Base-by-base conservation (phyloP, 140 eudicot species). In the Oenanthe javanica region DNA sequence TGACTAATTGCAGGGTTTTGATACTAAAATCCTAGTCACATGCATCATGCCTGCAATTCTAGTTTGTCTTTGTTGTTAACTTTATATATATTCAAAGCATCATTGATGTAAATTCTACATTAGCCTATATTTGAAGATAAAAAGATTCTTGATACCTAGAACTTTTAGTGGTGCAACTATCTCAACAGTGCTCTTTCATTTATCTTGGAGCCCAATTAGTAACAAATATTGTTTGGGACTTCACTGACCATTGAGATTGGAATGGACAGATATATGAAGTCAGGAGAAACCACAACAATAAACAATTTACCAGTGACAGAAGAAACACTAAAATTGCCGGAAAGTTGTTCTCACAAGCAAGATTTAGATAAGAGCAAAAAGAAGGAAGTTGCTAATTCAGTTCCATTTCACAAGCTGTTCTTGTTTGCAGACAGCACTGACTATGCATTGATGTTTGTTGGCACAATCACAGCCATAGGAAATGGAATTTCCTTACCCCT, bases 351-450 rank as follows among this genome's bases (percentile, higher is more conserved):
- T 25, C 38, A 25, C 16, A 14, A 11, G 75, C 67, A 45, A 74
- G 82, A 77, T 63, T 47, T 80, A 75, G 75, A 6, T 13, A 78
- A 55, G 27, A 49, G 48, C 71, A 72, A 42, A 67, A 83, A 83
- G 81, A 67, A 67, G 72, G 61, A 76, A 84, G 78, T 61, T 25
- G 40, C 48, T 45, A 64, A 74, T 6, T 84, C 63, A 80, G 89
- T 89, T 80, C 88, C 91, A 59, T 91, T 77, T 84, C 66, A 84
- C 83, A 87, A 87, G 86, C 86, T 91, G 47, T 91, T 91, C 57
- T 74, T 86, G 51, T 89, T 84, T 36, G 89, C 96, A 19, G 93
- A 89, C 79, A 61, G 85, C 76, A 69, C 70, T 4, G 96, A 91
- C 83, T 70, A 61, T 45, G 75, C 55, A 48, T 83, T 91, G n/a